phyloP scores from a whole-genome alignment of 2,329 filamentous ascomycete genomes.

The Venturia aucupariae region DNA sequence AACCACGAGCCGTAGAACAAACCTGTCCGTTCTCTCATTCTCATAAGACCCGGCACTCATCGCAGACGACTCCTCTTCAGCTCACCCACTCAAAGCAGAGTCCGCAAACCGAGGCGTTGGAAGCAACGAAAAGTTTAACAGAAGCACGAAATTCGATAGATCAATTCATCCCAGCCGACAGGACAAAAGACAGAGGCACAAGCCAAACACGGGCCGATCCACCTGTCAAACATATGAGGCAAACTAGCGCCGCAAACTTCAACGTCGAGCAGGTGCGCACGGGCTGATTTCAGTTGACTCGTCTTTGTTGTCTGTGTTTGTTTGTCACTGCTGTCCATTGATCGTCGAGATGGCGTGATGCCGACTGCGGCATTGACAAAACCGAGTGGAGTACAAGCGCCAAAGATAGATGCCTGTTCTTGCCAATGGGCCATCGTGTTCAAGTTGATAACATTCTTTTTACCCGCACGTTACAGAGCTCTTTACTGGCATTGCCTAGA shows the following conservation, averaged over 20 bases:
- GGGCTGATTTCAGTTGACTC: not conserved
- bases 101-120: not conserved
- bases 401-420: not conserved
- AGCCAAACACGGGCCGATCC: not conserved
- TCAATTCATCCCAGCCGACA: not conserved
- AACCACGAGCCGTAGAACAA: not conserved
- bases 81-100: not conserved
- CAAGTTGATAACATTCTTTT: not conserved
- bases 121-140: not conserved
- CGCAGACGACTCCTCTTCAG: not conserved
- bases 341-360: not conserved
- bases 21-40: not conserved
- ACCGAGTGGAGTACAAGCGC: not conserved
- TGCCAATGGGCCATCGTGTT: not conserved
- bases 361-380: not conserved
- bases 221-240: not conserved
- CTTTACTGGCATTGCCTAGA: not conserved
- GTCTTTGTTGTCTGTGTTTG: not conserved
- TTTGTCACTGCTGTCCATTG: not conserved
- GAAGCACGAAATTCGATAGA: conserved; percentile 5
- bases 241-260: not conserved
- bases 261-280: not conserved
- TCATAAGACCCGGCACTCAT: not conserved
- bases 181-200: not conserved
- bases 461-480: not conserved